Base-by-base conservation (phyloP, 176 grass and related monocot species). In the Musa acuminata region DNA sequence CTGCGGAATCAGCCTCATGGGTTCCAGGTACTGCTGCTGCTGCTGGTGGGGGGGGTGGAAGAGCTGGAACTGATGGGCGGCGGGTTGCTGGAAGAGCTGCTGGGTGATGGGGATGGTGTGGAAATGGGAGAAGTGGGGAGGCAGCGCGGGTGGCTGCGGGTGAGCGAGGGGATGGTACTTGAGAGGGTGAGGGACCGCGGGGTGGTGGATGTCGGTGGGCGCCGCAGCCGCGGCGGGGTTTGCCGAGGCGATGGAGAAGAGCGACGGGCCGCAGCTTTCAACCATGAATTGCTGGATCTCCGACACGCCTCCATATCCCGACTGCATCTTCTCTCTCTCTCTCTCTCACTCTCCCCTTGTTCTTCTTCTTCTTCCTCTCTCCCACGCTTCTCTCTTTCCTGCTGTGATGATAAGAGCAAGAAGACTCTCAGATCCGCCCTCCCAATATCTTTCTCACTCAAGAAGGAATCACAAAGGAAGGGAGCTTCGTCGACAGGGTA, bases 281-380 rank as follows among this genome's bases (percentile, higher is more conserved):
- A 80, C 69, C 78, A 80, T 72, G 78, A 80, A 80, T 27, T 80
- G 78, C 43, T 72, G 78, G 48, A 80, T 72, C 55, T 80, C 78
- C 5, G 78, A 80, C 48, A 80, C 78, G 49, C 78, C 68, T 65
- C 78, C 78, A 35, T 80, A 80, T 8, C 78, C 69, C 7, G 78
- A 80, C 69, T 80, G 78, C 78, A 80, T 80, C 78, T 80, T 80
- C 49, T 17, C 13, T 17, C 13, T 17, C 57, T 60, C 55, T 1
- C 55, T 59, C 51, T 55, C 12, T 55, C 2, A 13, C 9, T n/a
- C n/a, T n/a, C n/a, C n/a, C n/a, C n/a, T n/a, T n/a, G 0, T 22
- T 22, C 22, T 22, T 22, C 2, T 48, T 19, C 17, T 25, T 53
- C 71, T 13, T 16, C 53, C 19, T 35, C 20, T 69, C 21, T 69